Base-by-base conservation (phyloP, 345 rosid species). In the Melaleuca alternifolia region DNA sequence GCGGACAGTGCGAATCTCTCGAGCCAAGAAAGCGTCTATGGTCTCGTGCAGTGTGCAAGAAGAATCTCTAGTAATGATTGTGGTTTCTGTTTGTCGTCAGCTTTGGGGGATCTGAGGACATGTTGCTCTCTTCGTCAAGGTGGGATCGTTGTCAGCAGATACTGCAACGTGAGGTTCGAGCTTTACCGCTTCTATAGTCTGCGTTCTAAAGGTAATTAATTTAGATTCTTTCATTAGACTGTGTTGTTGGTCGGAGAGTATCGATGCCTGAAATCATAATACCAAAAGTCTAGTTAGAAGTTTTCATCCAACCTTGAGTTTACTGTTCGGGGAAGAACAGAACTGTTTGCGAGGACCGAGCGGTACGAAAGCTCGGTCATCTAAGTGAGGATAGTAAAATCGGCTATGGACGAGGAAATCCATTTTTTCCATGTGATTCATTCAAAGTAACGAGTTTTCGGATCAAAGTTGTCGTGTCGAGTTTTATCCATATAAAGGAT, bases 161-260 rank as follows among this genome's bases (percentile, higher is more conserved):
- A 65, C 51, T 85, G 86, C 81, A 62, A 62, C 37, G 86, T 65
- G n/a, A 61, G 82, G 82, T 85, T 85, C 10, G 86, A 62, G 82
- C 51, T 62, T 50, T 50, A 85, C 37, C 0, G n/a, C 14, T 85
- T 85, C 48, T 85, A 85, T 26, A 62, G 62, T 50, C 51, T 7
- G 56, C 3, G 21, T 11, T 18, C 44, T 24, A 1, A 61, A 24
- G 53, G 81, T 51, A 59, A 50, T 21, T 75, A 62, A 37, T 52
- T 51, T n/a, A 52, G 51, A 41, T 15, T 18, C 79, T 37, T 71
- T 33, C 10, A 48, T 71, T 33, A 37, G 48, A 71, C 48, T 16
- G 24, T 37, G 79, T 71, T 37, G 24, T 71, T 71, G 48, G 76
- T 62, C 0, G 16, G 0, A 15, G 71, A 59, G 71, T 11, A 59